Evolutionary conservation across 371 early-diverging fungal genomes (phyloP), one percentile per base, ranked within the genome.

Genomic region (Mortierella sp.): DNA sequence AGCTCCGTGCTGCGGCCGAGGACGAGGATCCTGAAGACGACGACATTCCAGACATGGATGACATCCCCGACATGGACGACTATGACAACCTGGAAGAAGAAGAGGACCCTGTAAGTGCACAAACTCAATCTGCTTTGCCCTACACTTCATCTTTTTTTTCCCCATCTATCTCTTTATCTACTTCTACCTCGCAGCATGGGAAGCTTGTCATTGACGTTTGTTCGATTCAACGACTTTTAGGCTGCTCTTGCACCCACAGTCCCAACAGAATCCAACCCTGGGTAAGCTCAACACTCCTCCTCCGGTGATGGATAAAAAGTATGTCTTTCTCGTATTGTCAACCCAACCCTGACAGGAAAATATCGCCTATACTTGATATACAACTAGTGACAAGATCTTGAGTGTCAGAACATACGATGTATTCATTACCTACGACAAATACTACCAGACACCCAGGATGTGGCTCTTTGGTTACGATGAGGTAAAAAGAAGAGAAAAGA

Each of bases 401-500:
- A 92, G 89, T 61, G 97, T 97, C 23, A 92, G 98, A 68, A 97
- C 98, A 2, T 99, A 98, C 75, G 98, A 98, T 84, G 88, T 99
- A 45, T 94, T 94, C 74, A 99, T 99, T 70, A 97, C 98, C 15
- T 99, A 99, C 84, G 99, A 99, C 89, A 99, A 99, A 83, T 98
- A 97, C 82, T 97, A 97, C 75, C 97, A 96, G 82, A 97, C 97
- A 0, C 99, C 99, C 15, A 91, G 97, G 37, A 92, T 99, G 68
- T 98, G 96, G 95, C 87, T 99, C 62, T 95, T 93, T 85, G 99
- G 99, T 7, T 99, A 98, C 81, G 94, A 94, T 84, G 97, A 97
- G 85, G 86, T 83, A 71, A 52, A n/a, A n/a, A n/a, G n/a, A n/a
- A n/a, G n/a, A n/a, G n/a, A n/a, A n/a, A n/a, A n/a, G n/a, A n/a